Evolutionary conservation across 345 rosid species (phyloP).

Genomic region (Pistacia vera): DNA sequence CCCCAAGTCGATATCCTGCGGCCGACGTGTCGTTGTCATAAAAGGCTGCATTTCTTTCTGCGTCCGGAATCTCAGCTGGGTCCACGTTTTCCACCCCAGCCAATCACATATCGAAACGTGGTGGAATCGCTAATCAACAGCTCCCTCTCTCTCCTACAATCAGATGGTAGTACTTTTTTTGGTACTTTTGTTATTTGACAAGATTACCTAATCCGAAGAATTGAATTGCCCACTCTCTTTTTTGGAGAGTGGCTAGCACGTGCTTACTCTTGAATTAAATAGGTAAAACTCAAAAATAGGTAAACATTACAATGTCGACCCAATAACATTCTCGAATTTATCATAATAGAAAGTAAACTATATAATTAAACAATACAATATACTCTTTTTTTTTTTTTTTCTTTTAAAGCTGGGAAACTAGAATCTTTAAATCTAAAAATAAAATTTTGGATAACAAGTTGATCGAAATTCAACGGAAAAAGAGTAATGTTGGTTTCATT

Average conservation of each 20-base stretch:
- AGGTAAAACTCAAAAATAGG: no score
- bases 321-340: no score
- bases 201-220: neutral
- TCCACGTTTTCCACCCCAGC: neutral
- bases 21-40: constrained; percentile 38
- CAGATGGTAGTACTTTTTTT: constrained; percentile 19
- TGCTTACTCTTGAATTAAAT: neutral
- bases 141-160: neutral
- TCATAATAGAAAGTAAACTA: no score
- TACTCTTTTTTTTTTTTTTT: no score
- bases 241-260: neutral
- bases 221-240: neutral
- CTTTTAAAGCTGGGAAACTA: no score
- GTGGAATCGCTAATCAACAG: neutral
- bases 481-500: no score
- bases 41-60: constrained; percentile 33
- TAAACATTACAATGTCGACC: no score
- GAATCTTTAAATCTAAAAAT: neutral
- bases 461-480: no score
- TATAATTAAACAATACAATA: no score
- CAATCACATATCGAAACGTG: constrained; percentile 16
- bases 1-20: constrained; percentile 34
- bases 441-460: no score
- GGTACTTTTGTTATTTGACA: neutral
- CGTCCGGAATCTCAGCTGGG: constrained; percentile 18